Evolutionary conservation across 805 yeast genomes (phyloP), one percentile per base, ranked within the genome.

Genomic region (Starmerella riodocensis): DNA sequence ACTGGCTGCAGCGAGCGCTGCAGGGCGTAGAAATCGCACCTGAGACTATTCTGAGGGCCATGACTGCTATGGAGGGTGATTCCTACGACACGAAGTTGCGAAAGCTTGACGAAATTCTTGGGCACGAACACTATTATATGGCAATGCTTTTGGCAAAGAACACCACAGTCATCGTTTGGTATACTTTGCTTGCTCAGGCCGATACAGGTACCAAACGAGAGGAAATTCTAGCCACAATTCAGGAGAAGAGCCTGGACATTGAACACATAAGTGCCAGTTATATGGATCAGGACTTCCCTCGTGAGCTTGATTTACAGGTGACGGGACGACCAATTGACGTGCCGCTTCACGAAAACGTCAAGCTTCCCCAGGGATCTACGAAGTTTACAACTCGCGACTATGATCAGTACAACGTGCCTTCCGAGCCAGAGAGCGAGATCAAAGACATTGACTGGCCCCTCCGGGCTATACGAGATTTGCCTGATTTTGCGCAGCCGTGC

Each of bases 391-490:
- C 76, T 47, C 74, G 72, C 42, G 61, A 71, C 4, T 88, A 88
- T 60, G 97, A 88, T 53, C 93, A 84, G 50, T 81, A 86, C 27
- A 85, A 77, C 46, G 73, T 91, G n/a, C 98, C 98, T 0, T 94
- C 95, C 0, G n/a, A 13, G n/a, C 16, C 25, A 4, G 34, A 28
- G 17, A 8, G 12, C 26, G 8, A 11, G 9, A 16, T 9, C 4
- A 6, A 9, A 4, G n/a, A 21, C 25, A 17, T 20, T 4, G 74
- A 3, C 50, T 18, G 45, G 46, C 40, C 34, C 7, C 39, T 34
- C 3, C 30, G 28, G 19, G 61, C 72, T 2, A 73, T 83, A 2
- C 37, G 71, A 2, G 69, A 66, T 3, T 57, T 91, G 20, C 97
- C 98, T 0, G 69, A 62, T 18, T 91, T 95, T 96, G 78, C 88